Percentiles rank a stretch among this genome's conserved stretches.
Conservation (phyloP, 2,329 filamentous ascomycete species). For the Pyricularia sp. region DNA sequence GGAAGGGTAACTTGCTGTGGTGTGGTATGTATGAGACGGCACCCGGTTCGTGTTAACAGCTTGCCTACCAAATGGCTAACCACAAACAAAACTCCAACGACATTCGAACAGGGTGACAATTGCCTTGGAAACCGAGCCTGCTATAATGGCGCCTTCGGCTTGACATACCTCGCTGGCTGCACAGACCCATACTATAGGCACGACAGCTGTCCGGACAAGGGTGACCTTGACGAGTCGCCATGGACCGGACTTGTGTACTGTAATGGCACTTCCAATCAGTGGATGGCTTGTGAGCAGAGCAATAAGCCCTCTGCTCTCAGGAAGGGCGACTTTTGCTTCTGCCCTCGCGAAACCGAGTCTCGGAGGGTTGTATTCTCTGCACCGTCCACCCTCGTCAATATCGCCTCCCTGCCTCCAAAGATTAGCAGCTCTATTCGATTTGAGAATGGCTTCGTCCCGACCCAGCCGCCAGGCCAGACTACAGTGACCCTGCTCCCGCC, state of each 20-base stretch:
- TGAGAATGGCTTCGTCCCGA: conserved; percentile 14
- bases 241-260: conserved; percentile 27
- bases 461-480: conserved; percentile 1
- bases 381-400: conserved; percentile 14
- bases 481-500: background rate
- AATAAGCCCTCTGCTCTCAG: conserved; percentile 12
- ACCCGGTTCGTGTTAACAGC: background rate
- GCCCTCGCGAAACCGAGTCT: conserved; percentile 15
- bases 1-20: conserved; percentile 11
- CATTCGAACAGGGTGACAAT: conserved; percentile 8
- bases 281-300: conserved; percentile 21
- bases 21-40: background rate
- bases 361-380: conserved; percentile 17
- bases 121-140: conserved; percentile 12
- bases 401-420: conserved; percentile 17
- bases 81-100: background rate
- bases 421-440: conserved; percentile 15
- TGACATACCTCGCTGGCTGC: conserved; percentile 28
- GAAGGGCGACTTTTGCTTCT: conserved; percentile 18
- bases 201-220: conserved; percentile 24
- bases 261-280: conserved; percentile 20
- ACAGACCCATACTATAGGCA: conserved; percentile 22
- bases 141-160: conserved; percentile 17
- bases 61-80: background rate
- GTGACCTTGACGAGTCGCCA: conserved; percentile 11